A percentile compares a stretch with the other conserved stretches of the same genome.
phyloP scores from a whole-genome alignment of 371 early-diverging fungal genomes.

The Mortierella sp. region DNA sequence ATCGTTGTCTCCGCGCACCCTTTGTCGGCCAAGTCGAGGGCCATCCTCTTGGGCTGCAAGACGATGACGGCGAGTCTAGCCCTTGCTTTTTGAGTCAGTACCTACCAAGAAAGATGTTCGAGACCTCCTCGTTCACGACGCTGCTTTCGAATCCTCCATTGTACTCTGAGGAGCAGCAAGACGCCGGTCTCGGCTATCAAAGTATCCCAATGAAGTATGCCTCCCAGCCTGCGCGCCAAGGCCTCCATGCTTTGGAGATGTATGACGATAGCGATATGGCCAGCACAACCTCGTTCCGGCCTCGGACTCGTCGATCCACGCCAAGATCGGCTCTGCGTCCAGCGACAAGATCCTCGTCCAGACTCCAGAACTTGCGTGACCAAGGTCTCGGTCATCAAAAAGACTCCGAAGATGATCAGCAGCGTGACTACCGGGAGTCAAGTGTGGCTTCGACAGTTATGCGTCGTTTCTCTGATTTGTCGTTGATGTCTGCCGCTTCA shows the following conservation, averaged over 20 bases:
- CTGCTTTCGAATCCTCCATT: background rate
- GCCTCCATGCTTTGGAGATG: background rate
- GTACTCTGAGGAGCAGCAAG: background rate
- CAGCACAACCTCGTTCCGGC: background rate
- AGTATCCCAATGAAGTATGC: background rate
- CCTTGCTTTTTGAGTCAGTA: background rate
- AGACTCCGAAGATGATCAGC: background rate
- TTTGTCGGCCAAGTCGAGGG: background rate
- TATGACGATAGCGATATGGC: background rate
- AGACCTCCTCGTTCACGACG: background rate
- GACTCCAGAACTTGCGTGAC: background rate
- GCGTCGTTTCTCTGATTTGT: background rate
- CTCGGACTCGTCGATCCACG: background rate
- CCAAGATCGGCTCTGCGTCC: background rate
- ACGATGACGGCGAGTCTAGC: background rate
- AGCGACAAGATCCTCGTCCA: background rate
- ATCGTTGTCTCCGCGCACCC: background rate
- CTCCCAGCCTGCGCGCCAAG: background rate
- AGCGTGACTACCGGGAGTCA: background rate
- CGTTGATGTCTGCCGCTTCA: background rate
- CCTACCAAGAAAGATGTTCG: background rate
- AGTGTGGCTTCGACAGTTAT: background rate
- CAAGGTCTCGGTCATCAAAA: background rate
- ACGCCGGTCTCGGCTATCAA: background rate
- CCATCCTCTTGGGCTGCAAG: background rate